Base-by-base conservation (phyloP, 768 basidiomycete genomes). In the Kwoniella dendrophila region DNA sequence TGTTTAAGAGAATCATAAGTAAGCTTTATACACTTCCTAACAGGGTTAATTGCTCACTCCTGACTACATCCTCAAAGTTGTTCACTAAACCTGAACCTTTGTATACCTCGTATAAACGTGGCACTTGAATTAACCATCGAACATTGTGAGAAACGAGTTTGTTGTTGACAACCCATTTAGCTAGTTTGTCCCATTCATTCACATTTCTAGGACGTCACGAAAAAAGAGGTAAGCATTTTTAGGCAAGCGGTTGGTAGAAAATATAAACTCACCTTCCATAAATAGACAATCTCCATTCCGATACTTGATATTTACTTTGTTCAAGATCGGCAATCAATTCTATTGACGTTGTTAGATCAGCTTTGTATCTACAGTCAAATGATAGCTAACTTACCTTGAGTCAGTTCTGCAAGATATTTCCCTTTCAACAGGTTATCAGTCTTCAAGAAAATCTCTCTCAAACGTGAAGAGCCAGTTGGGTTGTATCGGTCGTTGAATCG, bases 241-340 rank as follows among this genome's bases (percentile, higher is more conserved):
- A 29, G 27, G 20, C 34, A 38, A 11, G 20, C 29, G 1, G n/a
- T 8, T 32, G 38, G 12, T 18, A 18, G 27, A 41, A 36, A 18
- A 52, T 45, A 26, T 20, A 0, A 10, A 59, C 76, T 62, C 10
- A 77, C 76, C 92, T 86, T 2, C 94, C 96, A 69, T 98, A 99
- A 64, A 99, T 90, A 66, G 92, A 95, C 59, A 98, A 84, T 4
- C 96, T 86, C 92, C 96, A 99, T 81, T 99, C 96, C 64, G 90
- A 92, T 68, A 94, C 93, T 88, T 98, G 96, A 73, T 99, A 99
- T 80, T 99, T 99, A 82, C 90, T 93, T 76, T 96, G 92, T 76
- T 98, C 92, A 30, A 98, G 79, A 86, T 99, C 96, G n/a, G 83
- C 88, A 86, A 98, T 97, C 41, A 98, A 83, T 84, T 99, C 96